Percentiles rank a stretch among this genome's conserved stretches.
phyloP scores from a whole-genome alignment of 257 asterid genomes.

The Solanum sejunctum region DNA sequence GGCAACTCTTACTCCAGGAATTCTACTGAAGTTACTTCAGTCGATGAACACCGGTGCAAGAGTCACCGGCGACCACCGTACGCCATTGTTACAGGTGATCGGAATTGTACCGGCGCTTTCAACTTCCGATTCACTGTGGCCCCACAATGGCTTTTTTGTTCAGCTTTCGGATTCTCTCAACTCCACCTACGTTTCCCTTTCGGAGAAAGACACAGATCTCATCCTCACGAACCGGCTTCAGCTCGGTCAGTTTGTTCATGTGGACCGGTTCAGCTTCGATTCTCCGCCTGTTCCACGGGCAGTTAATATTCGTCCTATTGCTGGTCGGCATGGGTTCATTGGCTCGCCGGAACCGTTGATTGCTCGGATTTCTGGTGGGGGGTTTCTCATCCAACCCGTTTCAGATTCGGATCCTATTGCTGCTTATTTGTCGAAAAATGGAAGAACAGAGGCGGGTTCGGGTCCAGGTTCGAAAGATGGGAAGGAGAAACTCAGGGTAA shows the following conservation, averaged over 20 bases:
- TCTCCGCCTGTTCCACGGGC: constrained; percentile 68
- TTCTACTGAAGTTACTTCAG: constrained; percentile 79
- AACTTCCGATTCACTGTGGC: constrained; percentile 57
- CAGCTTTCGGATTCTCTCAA: constrained; percentile 87
- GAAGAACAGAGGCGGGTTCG: constrained; percentile 15
- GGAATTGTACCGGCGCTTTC: constrained; percentile 88
- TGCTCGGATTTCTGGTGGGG: constrained; percentile 48
- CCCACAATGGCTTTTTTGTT: constrained; percentile 76
- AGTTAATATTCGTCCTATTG: constrained; percentile 56
- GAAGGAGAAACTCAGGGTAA: constrained; percentile 4
- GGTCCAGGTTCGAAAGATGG: neutral
- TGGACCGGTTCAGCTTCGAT: constrained; percentile 64
- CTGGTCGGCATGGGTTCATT: constrained; percentile 65
- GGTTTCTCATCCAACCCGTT: constrained; percentile 67
- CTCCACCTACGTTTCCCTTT: constrained; percentile 86
- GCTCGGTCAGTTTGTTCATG: constrained; percentile 75
- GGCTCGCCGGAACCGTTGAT: constrained; percentile 78
- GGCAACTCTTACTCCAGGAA: constrained; percentile 87
- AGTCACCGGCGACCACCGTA: constrained; percentile 96
- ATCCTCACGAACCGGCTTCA: constrained; percentile 81
- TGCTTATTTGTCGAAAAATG: constrained; percentile 28
- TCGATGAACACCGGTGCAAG: constrained; percentile 65
- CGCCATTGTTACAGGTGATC: constrained; percentile 83
- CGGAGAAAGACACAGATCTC: constrained; percentile 71
- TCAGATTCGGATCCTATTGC: constrained; percentile 63